Evolutionary conservation across 768 basidiomycete species (phyloP).

Genomic region (Trametopsis cervina): DNA sequence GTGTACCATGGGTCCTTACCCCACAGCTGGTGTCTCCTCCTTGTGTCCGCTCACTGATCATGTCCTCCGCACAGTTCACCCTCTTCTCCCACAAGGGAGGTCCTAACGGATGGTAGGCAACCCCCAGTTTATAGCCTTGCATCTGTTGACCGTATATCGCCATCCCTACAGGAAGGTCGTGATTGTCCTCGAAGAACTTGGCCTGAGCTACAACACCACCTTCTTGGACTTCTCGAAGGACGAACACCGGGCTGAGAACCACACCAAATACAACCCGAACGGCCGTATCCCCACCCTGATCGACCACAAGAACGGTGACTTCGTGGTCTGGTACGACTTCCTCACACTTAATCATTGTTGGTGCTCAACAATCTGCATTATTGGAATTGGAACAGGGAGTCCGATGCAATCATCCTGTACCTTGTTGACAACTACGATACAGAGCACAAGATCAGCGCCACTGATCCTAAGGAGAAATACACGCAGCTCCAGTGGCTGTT

Average conservation of each 20-base stretch:
- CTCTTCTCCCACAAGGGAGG: slow-evolving; percentile 13
- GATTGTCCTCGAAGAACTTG: slow-evolving; percentile 14
- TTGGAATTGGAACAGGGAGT: slow-evolving; percentile 15
- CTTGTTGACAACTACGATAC: slow-evolving; percentile 34
- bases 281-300: slow-evolving; percentile 27
- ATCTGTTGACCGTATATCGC: neutral
- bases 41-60: too few species aligned
- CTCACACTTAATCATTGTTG: neutral
- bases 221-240: slow-evolving; percentile 11
- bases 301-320: slow-evolving; percentile 21
- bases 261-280: slow-evolving; percentile 20
- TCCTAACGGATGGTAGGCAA: slow-evolving; percentile 12
- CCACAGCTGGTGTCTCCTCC: too few species aligned
- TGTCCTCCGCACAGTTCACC: slow-evolving; percentile 17
- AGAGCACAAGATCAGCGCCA: slow-evolving; percentile 24
- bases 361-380: too few species aligned
- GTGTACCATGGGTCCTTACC: too few species aligned
- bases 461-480: slow-evolving; percentile 7
- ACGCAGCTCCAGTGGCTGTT: slow-evolving; percentile 32
- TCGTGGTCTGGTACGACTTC: slow-evolving; percentile 17
- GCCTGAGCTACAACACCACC: slow-evolving; percentile 12
- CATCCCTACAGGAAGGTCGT: slow-evolving; percentile 14
- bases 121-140: neutral
- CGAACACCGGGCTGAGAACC: slow-evolving; percentile 12
- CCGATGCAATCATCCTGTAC: slow-evolving; percentile 33